Evolutionary conservation across 441 rosid genomes (phyloP), one percentile per base, ranked within the genome.

Genomic region (Dalechampia spathulata): DNA sequence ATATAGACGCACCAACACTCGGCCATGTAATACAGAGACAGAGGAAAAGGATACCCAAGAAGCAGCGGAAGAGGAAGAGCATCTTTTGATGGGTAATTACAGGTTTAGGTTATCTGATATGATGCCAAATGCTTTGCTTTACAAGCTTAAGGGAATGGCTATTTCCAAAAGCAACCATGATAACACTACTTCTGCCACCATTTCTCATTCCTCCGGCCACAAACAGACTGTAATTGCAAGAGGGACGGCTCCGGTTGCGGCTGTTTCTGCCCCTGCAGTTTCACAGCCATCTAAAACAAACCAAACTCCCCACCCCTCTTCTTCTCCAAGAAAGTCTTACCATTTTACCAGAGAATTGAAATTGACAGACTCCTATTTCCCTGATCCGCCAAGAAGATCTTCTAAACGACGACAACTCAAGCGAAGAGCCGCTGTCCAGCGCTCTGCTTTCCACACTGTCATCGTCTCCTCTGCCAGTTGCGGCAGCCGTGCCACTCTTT

Each of bases 91-190:
- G 97, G 90, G 93, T 15, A 83, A 79, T 51, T 72, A 79, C 88
- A 80, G 76, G 72, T 87, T 91, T 60, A 87, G 73, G 51, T 88
- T 82, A 47, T 77, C 92, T 58, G 88, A 83, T 41, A 90, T 91
- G 79, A 78, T 91, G 60, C 96, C 96, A 26, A 83, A 83, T 71
- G 82, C 87, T 49, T 91, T 96, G 96, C 78, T 91, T 51, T 74
- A 79, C 88, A 91, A 78, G 77, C 89, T 87, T 40, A 85, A 57
- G 38, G 66, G 60, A 57, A 77, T 79, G 77, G 72, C 76, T 49
- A 73, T 46, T 42, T 23, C 66, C n/a, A 58, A 46, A 51, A n/a
- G n/a, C n/a, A 72, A 19, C 65, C 68, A 62, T 2, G 16, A 2
- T 27, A 20, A 42, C 39, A 2, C 12, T 28, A 20, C 46, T 25